Evolutionary conservation across 306 rosid species (phyloP), one percentile per base, ranked within the genome.

Genomic region (Rosa lucieae): DNA sequence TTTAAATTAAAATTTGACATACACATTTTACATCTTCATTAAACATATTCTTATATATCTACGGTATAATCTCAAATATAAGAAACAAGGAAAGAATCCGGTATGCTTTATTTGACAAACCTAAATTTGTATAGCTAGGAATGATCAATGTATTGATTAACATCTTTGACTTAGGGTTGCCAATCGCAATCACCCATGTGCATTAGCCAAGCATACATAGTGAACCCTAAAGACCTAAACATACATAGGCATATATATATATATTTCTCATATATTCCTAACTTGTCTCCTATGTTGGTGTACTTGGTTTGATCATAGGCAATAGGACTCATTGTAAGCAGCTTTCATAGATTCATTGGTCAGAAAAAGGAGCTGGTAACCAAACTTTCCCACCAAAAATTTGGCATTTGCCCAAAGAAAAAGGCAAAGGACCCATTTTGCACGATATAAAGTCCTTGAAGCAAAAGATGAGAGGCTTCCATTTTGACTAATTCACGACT

Each of bases 351-450:
- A 29, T 23, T 80, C n/a, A 3, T 1, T 85, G 92, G 96, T 89
- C 87, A 83, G 86, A 77, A 81, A 89, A 90, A 68, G 97, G 92
- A 87, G 95, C 92, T 78, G 92, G 93, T 90, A 85, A 89, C 97
- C 97, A 90, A 93, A 91, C 93, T 90, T 90, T 89, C 82, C 89
- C 94, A 89, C 93, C 93, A 82, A 77, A 77, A 77, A 86, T 56
- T 82, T 82, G 78, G 78, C 78, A 59, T 81, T 87, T 86, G 72
- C 84, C 71, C 84, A 20, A 82, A 72, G 76, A 35, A 63, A 87
- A 88, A 87, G 85, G 53, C 52, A 59, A 82, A 77, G 86, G 85
- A 44, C 39, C 89, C 84, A 70, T 79, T 77, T 73, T 49, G 73
- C 80, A 82, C 80, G 56, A 67, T 58, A 10, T 62, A 81, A 86